Evolutionary conservation across 129 eudicot genomes (phyloP).

Genomic region (Artemisia argyi): DNA sequence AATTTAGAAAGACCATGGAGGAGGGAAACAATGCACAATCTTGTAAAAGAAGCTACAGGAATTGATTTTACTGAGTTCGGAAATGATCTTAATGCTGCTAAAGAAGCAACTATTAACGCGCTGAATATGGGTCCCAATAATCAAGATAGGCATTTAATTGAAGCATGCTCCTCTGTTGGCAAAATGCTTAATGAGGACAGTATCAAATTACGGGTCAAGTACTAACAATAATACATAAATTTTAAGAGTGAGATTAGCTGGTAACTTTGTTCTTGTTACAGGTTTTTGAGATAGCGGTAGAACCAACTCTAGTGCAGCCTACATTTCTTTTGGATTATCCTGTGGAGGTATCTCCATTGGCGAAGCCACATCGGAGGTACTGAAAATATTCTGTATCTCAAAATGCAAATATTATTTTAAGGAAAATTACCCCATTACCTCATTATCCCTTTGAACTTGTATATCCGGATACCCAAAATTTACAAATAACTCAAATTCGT

Average conservation of each 20-base stretch:
- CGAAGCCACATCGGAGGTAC: slow-evolving; percentile 95
- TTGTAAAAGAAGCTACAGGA: slow-evolving; percentile 93
- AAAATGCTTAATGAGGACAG: slow-evolving; percentile 84
- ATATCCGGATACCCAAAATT: too few relatives aligned
- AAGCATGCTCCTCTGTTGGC: slow-evolving; percentile 83
- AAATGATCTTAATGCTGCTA: slow-evolving; percentile 62
- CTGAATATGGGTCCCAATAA: slow-evolving; percentile 44
- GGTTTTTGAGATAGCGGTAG: slow-evolving; percentile 89
- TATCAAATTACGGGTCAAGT: background rate
- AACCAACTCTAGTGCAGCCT: slow-evolving; percentile 83
- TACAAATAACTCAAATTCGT: too few relatives aligned
- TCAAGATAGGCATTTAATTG: slow-evolving; percentile 51
- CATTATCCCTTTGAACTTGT: too few relatives aligned
- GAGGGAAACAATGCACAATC: slow-evolving; percentile 95
- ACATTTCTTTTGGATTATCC: slow-evolving; percentile 97
- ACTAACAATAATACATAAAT: background rate
- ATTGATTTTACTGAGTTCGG: slow-evolving; percentile 69
- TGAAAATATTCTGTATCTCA: background rate
- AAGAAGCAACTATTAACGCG: slow-evolving; percentile 50
- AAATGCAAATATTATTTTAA: background rate
- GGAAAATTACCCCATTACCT: background rate
- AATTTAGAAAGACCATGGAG: slow-evolving; percentile 89
- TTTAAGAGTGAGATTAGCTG: background rate
- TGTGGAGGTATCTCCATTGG: slow-evolving; percentile 90
- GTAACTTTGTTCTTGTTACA: slow-evolving; percentile 19